Conservation (phyloP, 768 basidiomycete genomes). For the Dacryopinax spathularia region DNA sequence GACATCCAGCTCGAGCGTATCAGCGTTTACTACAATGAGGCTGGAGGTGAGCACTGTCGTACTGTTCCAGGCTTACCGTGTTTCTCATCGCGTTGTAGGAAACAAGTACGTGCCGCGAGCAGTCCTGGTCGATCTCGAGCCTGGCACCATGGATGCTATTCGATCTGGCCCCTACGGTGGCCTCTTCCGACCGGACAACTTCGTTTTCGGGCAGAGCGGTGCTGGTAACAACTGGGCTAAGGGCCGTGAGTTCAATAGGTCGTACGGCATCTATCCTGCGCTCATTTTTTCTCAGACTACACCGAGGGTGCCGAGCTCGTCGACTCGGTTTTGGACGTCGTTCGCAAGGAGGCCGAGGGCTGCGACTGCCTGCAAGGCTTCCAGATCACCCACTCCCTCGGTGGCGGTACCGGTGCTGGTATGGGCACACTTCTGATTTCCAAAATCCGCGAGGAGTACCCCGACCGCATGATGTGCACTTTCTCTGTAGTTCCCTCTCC, state of each 20-base stretch:
- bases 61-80: slow-evolving; percentile 1
- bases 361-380: slow-evolving; percentile 97
- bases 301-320: slow-evolving; percentile 97
- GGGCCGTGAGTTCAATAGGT: slow-evolving; percentile 59
- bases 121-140: slow-evolving; percentile 93
- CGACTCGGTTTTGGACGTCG: slow-evolving; percentile 93
- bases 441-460: slow-evolving; percentile 98
- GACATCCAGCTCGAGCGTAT: slow-evolving; percentile 96
- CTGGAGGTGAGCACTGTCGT: slow-evolving; percentile 34
- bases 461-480: slow-evolving; percentile 99
- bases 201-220: slow-evolving; percentile 94
- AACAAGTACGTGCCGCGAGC: slow-evolving; percentile 99
- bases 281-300: slow-evolving; percentile 41
- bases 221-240: slow-evolving; percentile 99
- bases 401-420: slow-evolving; percentile 98
- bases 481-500: slow-evolving; percentile 97
- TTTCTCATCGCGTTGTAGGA: slow-evolving; percentile 16
- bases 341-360: slow-evolving; percentile 96
- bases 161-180: slow-evolving; percentile 78
- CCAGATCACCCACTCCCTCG: slow-evolving; percentile 97
- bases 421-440: slow-evolving; percentile 99
- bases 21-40: slow-evolving; percentile 96
- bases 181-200: slow-evolving; percentile 96
- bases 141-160: slow-evolving; percentile 89
- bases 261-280: slow-evolving; percentile 4